These are phyloP conservation scores for Dactylellina haptotyla DNA, from an alignment of 2,329 filamentous ascomycete genomes.

Conservation along the genomic window DNA sequence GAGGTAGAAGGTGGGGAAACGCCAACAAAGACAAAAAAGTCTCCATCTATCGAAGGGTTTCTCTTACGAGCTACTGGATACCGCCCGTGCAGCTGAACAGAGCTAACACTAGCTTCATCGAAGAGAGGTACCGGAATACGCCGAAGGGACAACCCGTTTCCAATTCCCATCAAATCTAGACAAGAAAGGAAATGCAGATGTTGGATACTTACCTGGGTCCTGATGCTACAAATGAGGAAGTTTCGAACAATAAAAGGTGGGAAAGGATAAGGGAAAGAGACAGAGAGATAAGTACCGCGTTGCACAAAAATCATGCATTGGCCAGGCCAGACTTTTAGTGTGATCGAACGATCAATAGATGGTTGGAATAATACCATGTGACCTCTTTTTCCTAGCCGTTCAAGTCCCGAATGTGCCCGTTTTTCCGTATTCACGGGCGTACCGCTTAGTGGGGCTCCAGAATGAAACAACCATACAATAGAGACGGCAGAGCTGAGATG, in stretches of 20 bases:
- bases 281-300: not conserved
- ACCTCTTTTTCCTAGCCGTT: slow-evolving; percentile 17
- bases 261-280: not conserved
- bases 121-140: slow-evolving; percentile 19
- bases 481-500: not conserved
- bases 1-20: slow-evolving; percentile 5
- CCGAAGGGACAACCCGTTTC: slow-evolving; percentile 8
- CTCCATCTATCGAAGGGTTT: slow-evolving; percentile 28
- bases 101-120: not conserved
- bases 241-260: not conserved
- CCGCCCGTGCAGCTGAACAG: slow-evolving; percentile 8
- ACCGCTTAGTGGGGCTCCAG: slow-evolving; percentile 16
- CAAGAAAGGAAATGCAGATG: not conserved
- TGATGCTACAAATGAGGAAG: too few relatives aligned
- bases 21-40: slow-evolving; percentile 15
- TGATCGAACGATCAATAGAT: slow-evolving; percentile 8
- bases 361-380: slow-evolving; percentile 44
- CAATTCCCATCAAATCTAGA: not conserved
- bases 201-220: not conserved
- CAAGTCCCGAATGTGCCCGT: slow-evolving; percentile 17
- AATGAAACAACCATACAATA: slow-evolving; percentile 6
- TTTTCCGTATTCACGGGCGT: slow-evolving; percentile 12
- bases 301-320: slow-evolving; percentile 46
- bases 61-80: slow-evolving; percentile 6
- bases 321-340: slow-evolving; percentile 25